phyloP scores from a whole-genome alignment of 768 basidiomycete genomes.

The Pleurotus salmoneostramineus region DNA sequence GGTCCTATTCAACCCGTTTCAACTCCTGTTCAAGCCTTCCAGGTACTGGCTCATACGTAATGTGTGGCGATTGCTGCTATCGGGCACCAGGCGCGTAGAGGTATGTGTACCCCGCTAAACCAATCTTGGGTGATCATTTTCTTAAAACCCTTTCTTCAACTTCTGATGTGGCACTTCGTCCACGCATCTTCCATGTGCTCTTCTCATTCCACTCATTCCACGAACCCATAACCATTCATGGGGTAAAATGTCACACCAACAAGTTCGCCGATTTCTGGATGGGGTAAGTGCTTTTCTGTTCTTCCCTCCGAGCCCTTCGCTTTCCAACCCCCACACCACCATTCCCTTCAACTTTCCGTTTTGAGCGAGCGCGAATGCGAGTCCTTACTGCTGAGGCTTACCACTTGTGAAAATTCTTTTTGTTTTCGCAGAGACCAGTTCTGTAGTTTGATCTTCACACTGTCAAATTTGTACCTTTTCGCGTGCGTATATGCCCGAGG shows the following conservation, averaged over 20 bases:
- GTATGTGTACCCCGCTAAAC: constrained; percentile 31
- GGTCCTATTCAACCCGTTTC: constrained; percentile 74
- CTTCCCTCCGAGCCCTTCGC: not conserved
- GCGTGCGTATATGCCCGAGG: constrained; percentile 65
- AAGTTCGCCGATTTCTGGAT: constrained; percentile 87
- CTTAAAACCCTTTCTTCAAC: not conserved
- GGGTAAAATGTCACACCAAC: constrained; percentile 19
- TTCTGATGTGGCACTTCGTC: not conserved
- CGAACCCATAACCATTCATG: not conserved
- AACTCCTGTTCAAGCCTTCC: constrained; percentile 54
- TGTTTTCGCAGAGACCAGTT: constrained; percentile 61
- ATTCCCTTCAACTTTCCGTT: constrained; percentile 1
- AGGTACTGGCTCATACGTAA: constrained; percentile 81
- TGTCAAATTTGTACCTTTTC: constrained; percentile 71
- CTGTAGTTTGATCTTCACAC: constrained; percentile 72
- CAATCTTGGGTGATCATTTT: not conserved
- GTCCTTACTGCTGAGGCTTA: not conserved
- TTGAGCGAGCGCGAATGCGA: not conserved
- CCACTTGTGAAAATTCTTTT: not conserved
- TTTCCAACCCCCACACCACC: too few relatives aligned
- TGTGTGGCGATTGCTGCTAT: constrained; percentile 56
- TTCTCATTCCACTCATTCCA: not conserved
- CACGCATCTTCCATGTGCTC: not conserved
- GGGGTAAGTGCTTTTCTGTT: constrained; percentile 44
- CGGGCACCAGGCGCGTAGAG: constrained; percentile 75